phyloP scores from a whole-genome alignment of 306 rosid genomes.

The Chamaecrista fasciculata region DNA sequence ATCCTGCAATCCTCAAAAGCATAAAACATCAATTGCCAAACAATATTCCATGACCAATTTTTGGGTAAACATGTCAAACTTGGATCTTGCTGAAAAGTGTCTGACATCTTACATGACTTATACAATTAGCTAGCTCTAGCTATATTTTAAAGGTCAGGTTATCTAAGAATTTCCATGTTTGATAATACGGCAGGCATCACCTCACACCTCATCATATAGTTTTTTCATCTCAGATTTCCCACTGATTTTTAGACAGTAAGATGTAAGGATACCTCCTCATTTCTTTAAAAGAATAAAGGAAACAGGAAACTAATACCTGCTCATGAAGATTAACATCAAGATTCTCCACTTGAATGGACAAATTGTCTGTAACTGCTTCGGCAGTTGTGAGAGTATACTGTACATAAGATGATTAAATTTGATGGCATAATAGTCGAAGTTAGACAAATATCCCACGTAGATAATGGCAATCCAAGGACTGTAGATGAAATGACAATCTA shows the following conservation, averaged over 20 bases:
- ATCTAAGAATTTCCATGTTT: not conserved
- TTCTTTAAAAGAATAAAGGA: constrained; percentile 9
- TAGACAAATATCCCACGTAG: not conserved
- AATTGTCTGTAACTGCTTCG: constrained; percentile 37
- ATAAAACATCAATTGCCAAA: constrained; percentile 12
- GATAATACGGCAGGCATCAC: not conserved
- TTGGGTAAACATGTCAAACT: too few relatives aligned
- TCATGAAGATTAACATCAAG: constrained; percentile 44
- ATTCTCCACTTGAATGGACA: constrained; percentile 53
- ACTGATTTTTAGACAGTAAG: not conserved
- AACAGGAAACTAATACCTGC: constrained; percentile 44
- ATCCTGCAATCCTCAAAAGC: constrained; percentile 44
- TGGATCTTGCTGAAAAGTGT: too few relatives aligned
- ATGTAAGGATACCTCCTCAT: not conserved
- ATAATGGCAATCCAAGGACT: not conserved
- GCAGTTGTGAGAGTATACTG: constrained; percentile 49
- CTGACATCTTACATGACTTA: too few relatives aligned
- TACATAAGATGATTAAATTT: constrained; percentile 26
- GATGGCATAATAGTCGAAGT: constrained; percentile 5
- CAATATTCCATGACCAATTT: not conserved
- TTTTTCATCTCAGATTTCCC: not conserved
- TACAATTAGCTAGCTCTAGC: not conserved
- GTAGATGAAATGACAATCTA: not conserved
- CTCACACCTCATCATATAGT: not conserved
- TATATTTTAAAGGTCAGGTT: too few relatives aligned